A percentile compares a stretch with the other conserved stretches of the same genome.
Conservation (phyloP, 2,329 filamentous ascomycete species). For the Ascochyta koolunga region DNA sequence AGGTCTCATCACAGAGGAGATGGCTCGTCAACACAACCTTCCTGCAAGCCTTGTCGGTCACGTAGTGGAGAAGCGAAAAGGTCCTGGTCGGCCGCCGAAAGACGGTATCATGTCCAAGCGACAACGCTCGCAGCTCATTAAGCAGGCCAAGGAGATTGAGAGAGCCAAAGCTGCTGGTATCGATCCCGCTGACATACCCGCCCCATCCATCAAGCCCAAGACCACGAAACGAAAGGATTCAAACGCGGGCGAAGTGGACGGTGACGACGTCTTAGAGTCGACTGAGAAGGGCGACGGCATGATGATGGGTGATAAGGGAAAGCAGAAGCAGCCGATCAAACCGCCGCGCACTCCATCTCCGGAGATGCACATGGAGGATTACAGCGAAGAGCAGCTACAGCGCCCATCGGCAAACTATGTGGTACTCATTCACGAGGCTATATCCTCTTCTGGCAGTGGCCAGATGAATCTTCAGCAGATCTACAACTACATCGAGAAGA, state of each 20-base stretch:
- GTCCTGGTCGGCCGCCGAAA: constrained; percentile 81
- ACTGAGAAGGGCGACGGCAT: constrained; percentile 47
- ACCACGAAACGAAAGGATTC: constrained; percentile 45
- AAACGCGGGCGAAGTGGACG: constrained; percentile 45
- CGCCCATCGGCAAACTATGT: constrained; percentile 70
- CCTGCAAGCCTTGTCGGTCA: constrained; percentile 50
- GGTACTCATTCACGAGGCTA: constrained; percentile 67
- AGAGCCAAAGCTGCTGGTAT: constrained; percentile 47
- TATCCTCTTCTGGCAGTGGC: constrained; percentile 61
- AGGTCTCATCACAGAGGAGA: constrained; percentile 45
- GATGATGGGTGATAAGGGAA: constrained; percentile 48
- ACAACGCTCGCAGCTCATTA: constrained; percentile 69
- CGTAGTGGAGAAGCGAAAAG: constrained; percentile 67
- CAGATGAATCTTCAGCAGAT: constrained; percentile 70
- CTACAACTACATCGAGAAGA: constrained; percentile 67
- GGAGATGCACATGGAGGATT: constrained; percentile 66
- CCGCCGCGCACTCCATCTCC: constrained; percentile 65
- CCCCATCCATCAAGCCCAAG: constrained; percentile 44
- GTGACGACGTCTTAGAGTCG: constrained; percentile 41
- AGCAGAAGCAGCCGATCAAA: constrained; percentile 54
- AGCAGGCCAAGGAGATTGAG: constrained; percentile 59
- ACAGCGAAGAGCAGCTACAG: constrained; percentile 75
- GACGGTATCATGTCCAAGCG: constrained; percentile 84
- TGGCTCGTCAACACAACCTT: constrained; percentile 50
- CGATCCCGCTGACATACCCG: constrained; percentile 45